Evolutionary conservation across 148 eudicot species (phyloP), one percentile per base, ranked within the genome.

Genomic region (Selenicereus undatus): DNA sequence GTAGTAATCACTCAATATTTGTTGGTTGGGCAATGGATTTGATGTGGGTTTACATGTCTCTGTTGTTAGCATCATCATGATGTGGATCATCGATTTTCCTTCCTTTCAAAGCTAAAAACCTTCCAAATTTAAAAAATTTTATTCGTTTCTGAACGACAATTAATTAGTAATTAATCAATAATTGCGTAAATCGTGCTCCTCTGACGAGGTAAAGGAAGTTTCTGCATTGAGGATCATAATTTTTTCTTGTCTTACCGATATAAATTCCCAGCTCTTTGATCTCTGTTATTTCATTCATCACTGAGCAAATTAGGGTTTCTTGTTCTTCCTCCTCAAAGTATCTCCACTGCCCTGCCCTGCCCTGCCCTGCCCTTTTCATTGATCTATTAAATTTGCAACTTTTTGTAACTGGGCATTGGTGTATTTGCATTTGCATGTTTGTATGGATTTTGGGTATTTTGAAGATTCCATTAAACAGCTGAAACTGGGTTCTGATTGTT

Each of bases 101-200:
- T 86, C 48, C 76, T 12, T 75, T 80, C 81, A 72, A 84, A 86
- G 84, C 73, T 77, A 77, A 50, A 27, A 43, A 20, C 13, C 21
- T 17, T n/a, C n/a, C 51, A 27, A 74, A n/a, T 69, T 79, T 24
- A 1, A 35, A 39, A 20, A 14, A 16, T 17, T 43, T 39, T 8
- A n/a, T n/a, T 35, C 39, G 16, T 32, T 51, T 80, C 79, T 69
- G 29, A 14, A 50, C 71, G 51, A 43, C 58, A 73, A 76, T 71
- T 13, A 35, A 62, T 29, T 75, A 43, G 0, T 52, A 58, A 73
- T 51, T 72, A 54, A 79, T 62, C 39, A 64, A 64, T 76, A 73
- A 75, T 83, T 70, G 85, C 86, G 83, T 84, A 76, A 84, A 80
- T 39, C 26, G 71, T 77, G 83, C 65, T 71, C 70, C 45, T 83